These are phyloP conservation scores for Euphorbia tirucalli DNA, from an alignment of 345 rosid genomes.

Conservation along the genomic window DNA sequence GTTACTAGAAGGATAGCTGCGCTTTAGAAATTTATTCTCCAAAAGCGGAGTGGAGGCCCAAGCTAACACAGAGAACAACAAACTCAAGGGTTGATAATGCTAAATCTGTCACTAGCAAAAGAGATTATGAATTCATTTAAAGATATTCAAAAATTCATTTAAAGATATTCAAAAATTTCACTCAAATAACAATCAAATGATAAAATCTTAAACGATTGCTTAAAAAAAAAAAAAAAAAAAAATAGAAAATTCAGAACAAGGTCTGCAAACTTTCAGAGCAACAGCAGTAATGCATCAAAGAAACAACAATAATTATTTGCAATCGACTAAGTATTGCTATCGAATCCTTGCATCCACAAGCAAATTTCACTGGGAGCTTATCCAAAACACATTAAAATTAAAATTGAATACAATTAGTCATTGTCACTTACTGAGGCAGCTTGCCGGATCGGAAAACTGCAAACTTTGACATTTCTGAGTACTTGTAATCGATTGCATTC, in stretches of 20 bases:
- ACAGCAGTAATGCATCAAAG: background rate
- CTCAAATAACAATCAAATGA: background rate
- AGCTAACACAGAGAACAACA: background rate
- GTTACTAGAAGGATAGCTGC: too few relatives aligned
- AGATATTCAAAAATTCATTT: too few relatives aligned
- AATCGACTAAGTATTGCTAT: background rate
- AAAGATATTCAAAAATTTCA: background rate
- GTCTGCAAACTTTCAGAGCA: background rate
- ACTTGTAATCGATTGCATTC: constrained; percentile 49
- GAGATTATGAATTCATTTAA: too few relatives aligned
- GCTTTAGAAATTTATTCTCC: background rate
- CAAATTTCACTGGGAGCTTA: constrained; percentile 7
- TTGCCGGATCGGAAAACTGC: constrained; percentile 69
- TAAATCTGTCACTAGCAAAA: background rate
- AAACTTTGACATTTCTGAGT: constrained; percentile 74
- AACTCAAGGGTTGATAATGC: background rate
- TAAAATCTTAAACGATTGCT: too few relatives aligned
- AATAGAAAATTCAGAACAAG: too few relatives aligned
- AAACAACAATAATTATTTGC: too few relatives aligned
- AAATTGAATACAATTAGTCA: background rate
- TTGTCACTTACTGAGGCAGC: constrained; percentile 55
- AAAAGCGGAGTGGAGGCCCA: background rate
- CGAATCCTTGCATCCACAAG: background rate
- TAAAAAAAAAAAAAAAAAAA: too few relatives aligned
- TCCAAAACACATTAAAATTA: background rate